phyloP scores from a whole-genome alignment of 192 early-diverging fungal species.

The Backusella westeae region DNA sequence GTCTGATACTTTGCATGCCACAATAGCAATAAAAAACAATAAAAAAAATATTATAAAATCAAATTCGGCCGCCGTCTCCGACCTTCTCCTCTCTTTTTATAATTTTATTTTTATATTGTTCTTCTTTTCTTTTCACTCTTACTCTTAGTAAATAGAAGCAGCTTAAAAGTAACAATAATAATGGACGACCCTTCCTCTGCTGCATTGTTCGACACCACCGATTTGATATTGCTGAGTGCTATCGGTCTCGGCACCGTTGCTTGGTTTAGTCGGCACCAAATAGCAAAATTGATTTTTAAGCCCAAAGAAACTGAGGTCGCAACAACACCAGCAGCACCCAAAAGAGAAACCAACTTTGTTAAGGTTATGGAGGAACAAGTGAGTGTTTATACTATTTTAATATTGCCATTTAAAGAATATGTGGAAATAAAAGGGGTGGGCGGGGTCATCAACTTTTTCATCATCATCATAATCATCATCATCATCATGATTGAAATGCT shows the following conservation, averaged over 20 bases:
- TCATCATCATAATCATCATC: neutral
- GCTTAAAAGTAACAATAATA: neutral
- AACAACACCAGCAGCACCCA: conserved; percentile 23
- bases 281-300: neutral
- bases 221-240: conserved; percentile 42
- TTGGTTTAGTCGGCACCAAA: conserved; percentile 26
- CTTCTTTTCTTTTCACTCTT: neutral
- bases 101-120: neutral
- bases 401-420: neutral
- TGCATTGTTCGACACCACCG: conserved; percentile 42
- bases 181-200: neutral
- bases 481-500: neutral
- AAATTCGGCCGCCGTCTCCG: neutral
- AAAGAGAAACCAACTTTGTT: conserved; percentile 47
- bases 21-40: neutral
- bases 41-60: neutral
- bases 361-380: conserved; percentile 56
- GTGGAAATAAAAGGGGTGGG: neutral
- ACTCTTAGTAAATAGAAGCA: neutral
- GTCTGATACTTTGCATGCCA: neutral
- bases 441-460: neutral
- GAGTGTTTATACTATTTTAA: conserved; percentile 12
- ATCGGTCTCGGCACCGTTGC: conserved; percentile 32
- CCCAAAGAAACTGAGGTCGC: neutral
- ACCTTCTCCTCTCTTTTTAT: neutral